Evolutionary conservation across 2,329 filamentous ascomycete species (phyloP).

Genomic region (Xylaria sp.): DNA sequence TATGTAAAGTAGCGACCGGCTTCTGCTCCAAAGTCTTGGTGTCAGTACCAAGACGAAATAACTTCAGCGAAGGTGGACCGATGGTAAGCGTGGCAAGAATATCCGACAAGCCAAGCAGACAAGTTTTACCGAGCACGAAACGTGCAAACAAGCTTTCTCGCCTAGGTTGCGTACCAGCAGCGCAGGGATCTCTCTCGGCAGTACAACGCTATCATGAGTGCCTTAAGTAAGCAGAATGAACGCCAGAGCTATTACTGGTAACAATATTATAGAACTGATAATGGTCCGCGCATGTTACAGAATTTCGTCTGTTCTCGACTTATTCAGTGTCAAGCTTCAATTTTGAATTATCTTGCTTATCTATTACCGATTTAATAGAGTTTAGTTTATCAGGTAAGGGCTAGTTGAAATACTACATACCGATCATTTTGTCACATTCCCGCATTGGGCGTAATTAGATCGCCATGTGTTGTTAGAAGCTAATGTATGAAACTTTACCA

Average conservation of each 20-base stretch:
- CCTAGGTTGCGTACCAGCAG: not conserved
- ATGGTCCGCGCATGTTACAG: not conserved
- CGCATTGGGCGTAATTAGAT: not conserved
- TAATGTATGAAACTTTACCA: not conserved
- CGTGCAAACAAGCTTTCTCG: slow-evolving; percentile 4
- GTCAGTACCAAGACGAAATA: not conserved
- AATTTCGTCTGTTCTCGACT: not conserved
- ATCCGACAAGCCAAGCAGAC: not conserved
- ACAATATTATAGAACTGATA: not conserved
- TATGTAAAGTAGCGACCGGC: not conserved
- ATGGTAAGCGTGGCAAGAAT: not conserved
- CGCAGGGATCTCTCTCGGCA: not conserved
- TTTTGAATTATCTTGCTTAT: not conserved
- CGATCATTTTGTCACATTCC: not conserved
- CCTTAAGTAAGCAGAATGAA: not conserved
- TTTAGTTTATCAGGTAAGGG: too few species aligned
- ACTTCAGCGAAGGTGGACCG: too few species aligned
- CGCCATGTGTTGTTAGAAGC: not conserved
- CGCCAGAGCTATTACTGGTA: not conserved
- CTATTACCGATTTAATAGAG: not conserved
- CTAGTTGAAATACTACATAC: not conserved
- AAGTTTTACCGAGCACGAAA: not conserved
- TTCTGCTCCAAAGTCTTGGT: not conserved
- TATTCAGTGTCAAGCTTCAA: not conserved
- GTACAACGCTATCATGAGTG: not conserved